Base-by-base conservation (phyloP, 2,329 filamentous ascomycete species). In the Colletotrichum horii region DNA sequence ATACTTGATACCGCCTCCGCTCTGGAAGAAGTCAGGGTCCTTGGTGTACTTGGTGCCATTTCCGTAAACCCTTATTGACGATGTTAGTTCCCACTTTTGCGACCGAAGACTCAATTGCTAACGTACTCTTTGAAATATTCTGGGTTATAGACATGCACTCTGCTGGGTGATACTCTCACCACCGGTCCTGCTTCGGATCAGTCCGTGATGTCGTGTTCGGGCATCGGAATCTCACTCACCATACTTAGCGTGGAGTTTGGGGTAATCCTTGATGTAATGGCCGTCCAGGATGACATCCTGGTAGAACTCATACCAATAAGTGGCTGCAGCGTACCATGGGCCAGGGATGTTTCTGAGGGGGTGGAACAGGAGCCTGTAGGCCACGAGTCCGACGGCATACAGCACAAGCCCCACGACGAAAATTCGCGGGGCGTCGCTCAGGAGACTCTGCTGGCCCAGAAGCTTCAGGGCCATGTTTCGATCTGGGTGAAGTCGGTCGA, bases 271-370 rank as follows among this genome's bases (percentile, higher is more conserved):
- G 32, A 71, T 36, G 43, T 66, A 71, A 22, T 71, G 38, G 43
- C 69, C 69, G 16, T 71, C 60, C 32, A 71, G 69, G 34, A 71
- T 66, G 11, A 71, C 69, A 66, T 71, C 69, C 30, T 71, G 69
- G 30, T 71, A 84, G 11, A 78, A 82, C 62, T 84, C 82, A 34
- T 82, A 81, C 55, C 77, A 77, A 8, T 77, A 76, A 1, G 79
- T 79, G 19, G 80, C 62, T 4, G 81, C 81, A 5, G 80, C 78
- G 22, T 81, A 60, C 68, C 80, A 82, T 12, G 81, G 82, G 30
- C 82, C 82, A 2, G 82, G 81, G 38, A 83, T 79, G 4, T 71
- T 70, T 16, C 80, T 76, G 8, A 84, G 75, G 6, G 83, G 83
- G 60, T 84, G 81, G 30, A 83, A 76, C 48, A 79, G 77, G 8